Evolutionary conservation across 176 grass and related monocot species (phyloP).

Genomic region (Oryza glumipatula): DNA sequence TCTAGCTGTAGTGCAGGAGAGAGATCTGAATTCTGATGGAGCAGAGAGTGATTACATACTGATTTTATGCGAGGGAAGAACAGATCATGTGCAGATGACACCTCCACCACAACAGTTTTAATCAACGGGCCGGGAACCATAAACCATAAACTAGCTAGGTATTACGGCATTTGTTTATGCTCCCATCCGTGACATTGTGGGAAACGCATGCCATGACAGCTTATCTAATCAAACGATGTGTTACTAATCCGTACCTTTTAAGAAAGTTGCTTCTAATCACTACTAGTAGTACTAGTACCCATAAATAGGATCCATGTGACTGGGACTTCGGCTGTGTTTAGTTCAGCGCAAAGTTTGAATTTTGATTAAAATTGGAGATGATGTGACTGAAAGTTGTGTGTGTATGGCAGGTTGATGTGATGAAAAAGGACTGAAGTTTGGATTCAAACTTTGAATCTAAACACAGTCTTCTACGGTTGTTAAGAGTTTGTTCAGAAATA

Average conservation of each 20-base stretch:
- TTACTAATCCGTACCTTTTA: not conserved
- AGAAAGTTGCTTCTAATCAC: not conserved
- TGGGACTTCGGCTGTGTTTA: not conserved
- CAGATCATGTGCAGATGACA: not conserved
- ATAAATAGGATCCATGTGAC: conserved; percentile 9
- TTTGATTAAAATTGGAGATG: no score
- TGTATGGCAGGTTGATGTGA: no score
- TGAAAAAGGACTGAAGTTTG: no score
- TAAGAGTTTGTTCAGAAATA: no score
- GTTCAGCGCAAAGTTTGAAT: no score
- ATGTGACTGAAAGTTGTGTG: no score
- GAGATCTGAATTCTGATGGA: conserved; percentile 5
- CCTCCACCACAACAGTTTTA: conserved; percentile 28
- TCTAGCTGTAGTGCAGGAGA: conserved; percentile 10
- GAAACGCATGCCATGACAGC: not conserved
- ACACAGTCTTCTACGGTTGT: no score
- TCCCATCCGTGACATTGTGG: not conserved
- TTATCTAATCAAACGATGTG: not conserved
- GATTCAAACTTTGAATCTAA: no score
- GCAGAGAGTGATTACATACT: not conserved
- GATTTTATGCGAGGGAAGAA: not conserved
- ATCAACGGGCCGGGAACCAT: not conserved
- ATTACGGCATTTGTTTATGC: not conserved
- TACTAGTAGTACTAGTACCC: not conserved
- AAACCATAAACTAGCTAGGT: not conserved